phyloP scores from a whole-genome alignment of 164 flowering plant genomes.

The Stephania yunnanensis region DNA sequence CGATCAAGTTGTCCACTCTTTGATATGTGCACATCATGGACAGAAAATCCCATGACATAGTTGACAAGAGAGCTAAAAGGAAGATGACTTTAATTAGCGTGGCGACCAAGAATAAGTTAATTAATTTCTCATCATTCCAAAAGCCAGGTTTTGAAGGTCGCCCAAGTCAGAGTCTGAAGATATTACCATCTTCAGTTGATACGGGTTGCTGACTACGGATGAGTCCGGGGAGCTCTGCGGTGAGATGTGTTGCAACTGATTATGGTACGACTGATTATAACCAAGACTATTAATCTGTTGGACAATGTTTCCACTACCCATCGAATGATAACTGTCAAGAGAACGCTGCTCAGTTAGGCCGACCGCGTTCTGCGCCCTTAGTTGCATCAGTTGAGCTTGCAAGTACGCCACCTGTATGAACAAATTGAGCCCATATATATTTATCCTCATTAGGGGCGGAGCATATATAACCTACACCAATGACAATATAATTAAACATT shows the following conservation, averaged over 20 bases:
- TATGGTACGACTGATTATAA: conserved; percentile 14
- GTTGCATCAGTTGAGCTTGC: conserved; percentile 81
- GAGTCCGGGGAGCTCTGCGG: conserved; percentile 62
- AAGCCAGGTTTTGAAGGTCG: conserved; percentile 75
- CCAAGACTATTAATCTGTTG: conserved; percentile 11
- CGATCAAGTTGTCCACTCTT: neutral
- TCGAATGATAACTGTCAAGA: conserved; percentile 40
- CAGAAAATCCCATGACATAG: neutral
- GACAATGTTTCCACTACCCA: conserved; percentile 9
- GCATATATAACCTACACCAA: no score
- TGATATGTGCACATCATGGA: neutral
- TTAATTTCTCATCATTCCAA: conserved; percentile 74
- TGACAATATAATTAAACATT: no score
- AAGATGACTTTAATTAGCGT: no score
- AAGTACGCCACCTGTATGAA: conserved; percentile 53
- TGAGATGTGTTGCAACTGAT: conserved; percentile 30
- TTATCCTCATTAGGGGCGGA: no score
- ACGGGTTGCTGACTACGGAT: conserved; percentile 21
- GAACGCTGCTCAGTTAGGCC: conserved; percentile 19
- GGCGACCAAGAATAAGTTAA: neutral
- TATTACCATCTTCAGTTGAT: conserved; percentile 30
- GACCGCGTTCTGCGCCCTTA: conserved; percentile 51
- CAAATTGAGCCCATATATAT: neutral
- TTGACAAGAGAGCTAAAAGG: neutral
- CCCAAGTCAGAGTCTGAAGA: conserved; percentile 37